These are phyloP conservation scores for Danielia oregonensis DNA, from an alignment of 805 yeast species.

Conservation along the genomic window DNA sequence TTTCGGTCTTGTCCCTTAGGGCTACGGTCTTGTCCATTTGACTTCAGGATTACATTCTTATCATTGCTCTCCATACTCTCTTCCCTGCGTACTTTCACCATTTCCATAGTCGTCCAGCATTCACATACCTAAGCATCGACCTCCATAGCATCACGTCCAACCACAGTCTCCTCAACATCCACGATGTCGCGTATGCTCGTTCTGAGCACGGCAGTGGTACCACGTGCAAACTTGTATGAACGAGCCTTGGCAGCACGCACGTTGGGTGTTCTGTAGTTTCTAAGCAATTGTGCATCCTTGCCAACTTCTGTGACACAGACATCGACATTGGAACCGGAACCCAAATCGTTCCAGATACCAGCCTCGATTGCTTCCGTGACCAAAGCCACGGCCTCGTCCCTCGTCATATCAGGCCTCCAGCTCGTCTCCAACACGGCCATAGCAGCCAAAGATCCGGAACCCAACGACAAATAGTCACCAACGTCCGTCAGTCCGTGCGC, in stretches of 20 bases:
- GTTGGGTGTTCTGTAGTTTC: slow-evolving; percentile 91
- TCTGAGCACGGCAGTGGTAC: slow-evolving; percentile 86
- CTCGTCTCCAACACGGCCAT: slow-evolving; percentile 93
- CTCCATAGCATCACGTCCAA: slow-evolving; percentile 38
- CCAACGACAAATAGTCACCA: slow-evolving; percentile 87
- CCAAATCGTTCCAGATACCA: slow-evolving; percentile 98
- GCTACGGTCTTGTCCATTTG: no score
- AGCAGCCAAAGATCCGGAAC: slow-evolving; percentile 97
- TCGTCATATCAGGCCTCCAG: slow-evolving; percentile 75
- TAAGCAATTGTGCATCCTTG: slow-evolving; percentile 75
- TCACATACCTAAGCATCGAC: slow-evolving; percentile 40
- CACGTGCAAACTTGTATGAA: slow-evolving; percentile 82
- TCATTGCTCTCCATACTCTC: no score
- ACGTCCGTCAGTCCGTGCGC: slow-evolving; percentile 98
- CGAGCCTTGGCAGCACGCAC: slow-evolving; percentile 76
- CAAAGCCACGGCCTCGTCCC: slow-evolving; percentile 86
- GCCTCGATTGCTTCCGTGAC: slow-evolving; percentile 93
- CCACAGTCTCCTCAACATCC: slow-evolving; percentile 64
- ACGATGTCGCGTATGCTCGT: slow-evolving; percentile 62
- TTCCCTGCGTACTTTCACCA: no score
- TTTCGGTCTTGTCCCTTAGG: no score
- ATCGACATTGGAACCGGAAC: slow-evolving; percentile 98
- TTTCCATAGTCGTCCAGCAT: no score
- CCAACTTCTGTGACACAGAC: slow-evolving; percentile 95
- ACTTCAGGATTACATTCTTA: no score